Percentiles rank a stretch among this genome's conserved stretches.
Evolutionary conservation across 352 stramenopile genomes (phyloP).

Genomic region (Globisporangium camurandrum): DNA sequence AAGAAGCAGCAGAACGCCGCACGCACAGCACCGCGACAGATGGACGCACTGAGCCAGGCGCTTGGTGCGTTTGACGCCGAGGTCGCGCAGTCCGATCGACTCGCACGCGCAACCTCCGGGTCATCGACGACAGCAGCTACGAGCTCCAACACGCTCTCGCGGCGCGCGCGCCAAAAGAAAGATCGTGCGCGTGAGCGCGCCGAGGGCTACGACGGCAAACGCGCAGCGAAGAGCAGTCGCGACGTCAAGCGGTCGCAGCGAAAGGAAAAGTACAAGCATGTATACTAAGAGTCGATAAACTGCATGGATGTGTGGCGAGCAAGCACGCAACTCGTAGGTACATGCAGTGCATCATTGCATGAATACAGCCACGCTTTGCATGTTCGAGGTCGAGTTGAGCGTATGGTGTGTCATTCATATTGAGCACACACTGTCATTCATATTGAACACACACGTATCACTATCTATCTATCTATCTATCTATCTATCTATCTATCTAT

Average conservation of each 20-base stretch:
- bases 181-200: constrained; percentile 21
- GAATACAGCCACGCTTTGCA: too few species aligned
- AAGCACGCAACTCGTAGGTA: too few species aligned
- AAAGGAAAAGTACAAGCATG: constrained; percentile 55
- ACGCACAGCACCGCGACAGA: constrained; percentile 16
- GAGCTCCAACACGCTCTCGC: constrained; percentile 20
- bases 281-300: too few species aligned
- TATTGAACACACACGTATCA: too few species aligned
- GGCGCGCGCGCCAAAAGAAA: constrained; percentile 41
- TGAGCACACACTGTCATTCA: too few species aligned
- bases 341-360: too few species aligned
- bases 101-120: constrained; percentile 13
- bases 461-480: too few species aligned
- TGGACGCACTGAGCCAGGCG: constrained; percentile 50
- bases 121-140: constrained; percentile 7
- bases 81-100: constrained; percentile 26
- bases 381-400: too few species aligned
- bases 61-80: constrained; percentile 56
- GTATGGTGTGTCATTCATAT: too few species aligned
- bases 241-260: constrained; percentile 39
- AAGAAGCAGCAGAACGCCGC: constrained; percentile 25
- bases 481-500: too few species aligned
- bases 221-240: constrained; percentile 20
- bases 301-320: too few species aligned
- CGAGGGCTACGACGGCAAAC: constrained; percentile 18